Evolutionary conservation across 495 filamentous ascomycete species (phyloP), one percentile per base, ranked within the genome.

Genomic region (Penicillium longicatenatum): DNA sequence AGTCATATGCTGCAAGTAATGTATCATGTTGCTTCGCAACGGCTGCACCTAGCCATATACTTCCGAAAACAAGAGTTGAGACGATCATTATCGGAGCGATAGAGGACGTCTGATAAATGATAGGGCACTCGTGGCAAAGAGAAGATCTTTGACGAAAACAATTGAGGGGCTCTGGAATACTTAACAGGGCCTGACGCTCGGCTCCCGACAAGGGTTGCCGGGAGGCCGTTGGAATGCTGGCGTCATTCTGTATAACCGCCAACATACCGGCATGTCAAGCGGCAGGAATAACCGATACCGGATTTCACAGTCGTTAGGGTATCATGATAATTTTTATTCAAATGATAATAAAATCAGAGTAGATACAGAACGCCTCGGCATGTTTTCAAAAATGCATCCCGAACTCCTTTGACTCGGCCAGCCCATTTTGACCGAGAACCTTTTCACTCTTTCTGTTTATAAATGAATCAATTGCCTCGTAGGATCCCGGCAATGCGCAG

Each of bases 401-500:
- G n/a, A 67, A 64, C 64, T 61, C 64, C 64, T 41, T 51, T 31
- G 45, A 48, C 37, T 39, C 33, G 52, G 20, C 37, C 37, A 16
- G 37, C 37, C 37, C 37, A 39, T 39, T 8, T 39, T n/a, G 37
- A 39, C 37, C 16, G 16, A 39, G 14, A 17, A 16, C 41, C 20
- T 16, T 20, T 17, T 26, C 16, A 57, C 17, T 22, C 19, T n/a
- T 41, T 14, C 22, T 9, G 12, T 21, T 12, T n/a, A 5, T 17
- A 4, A 42, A 17, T 20, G 21, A 22, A 31, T 44, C 35, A 41
- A 24, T 6, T 12, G 14, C 75, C 75, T 22, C 80, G 80, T 61
- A 98, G 61, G 50, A 96, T 87, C 12, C 86, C 86, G 0, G 89
- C 87, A 69, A 97, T 86, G 63, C 89, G 84, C 59, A 98, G 73